Evolutionary conservation across 768 basidiomycete species (phyloP).

Genomic region (Chiua virens): DNA sequence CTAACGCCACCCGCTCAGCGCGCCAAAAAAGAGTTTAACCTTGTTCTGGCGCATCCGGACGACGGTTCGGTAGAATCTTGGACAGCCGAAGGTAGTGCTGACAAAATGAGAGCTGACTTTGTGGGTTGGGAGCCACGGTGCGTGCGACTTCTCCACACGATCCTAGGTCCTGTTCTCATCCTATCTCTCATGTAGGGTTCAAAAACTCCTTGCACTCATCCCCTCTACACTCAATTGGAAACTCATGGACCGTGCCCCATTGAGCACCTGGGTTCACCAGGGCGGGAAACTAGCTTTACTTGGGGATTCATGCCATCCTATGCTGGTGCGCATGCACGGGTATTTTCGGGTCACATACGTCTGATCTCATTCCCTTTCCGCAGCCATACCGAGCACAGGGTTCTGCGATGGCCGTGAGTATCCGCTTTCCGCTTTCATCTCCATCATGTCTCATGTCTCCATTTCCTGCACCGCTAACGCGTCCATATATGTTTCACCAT

Average conservation of each 20-base stretch:
- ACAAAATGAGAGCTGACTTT: conserved; percentile 49
- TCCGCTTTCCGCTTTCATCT: background rate
- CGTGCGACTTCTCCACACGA: conserved; percentile 7
- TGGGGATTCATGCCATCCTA: conserved; percentile 59
- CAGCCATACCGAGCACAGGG: conserved; percentile 57
- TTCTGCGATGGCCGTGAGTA: conserved; percentile 50
- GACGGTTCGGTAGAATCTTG: conserved; percentile 43
- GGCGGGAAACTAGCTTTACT: conserved; percentile 44
- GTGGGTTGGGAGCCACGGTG: conserved; percentile 50
- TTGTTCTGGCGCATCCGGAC: conserved; percentile 46
- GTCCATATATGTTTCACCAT: background rate
- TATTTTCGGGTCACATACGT: background rate
- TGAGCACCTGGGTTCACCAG: conserved; percentile 49
- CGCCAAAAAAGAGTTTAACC: conserved; percentile 42
- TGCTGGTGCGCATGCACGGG: conserved; percentile 36
- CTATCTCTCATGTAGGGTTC: conserved; percentile 31
- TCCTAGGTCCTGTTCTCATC: conserved; percentile 5
- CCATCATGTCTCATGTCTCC: background rate
- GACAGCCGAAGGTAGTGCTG: conserved; percentile 40
- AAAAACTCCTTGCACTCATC: conserved; percentile 47
- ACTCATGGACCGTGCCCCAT: conserved; percentile 48
- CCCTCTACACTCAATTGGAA: conserved; percentile 46
- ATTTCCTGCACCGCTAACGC: background rate
- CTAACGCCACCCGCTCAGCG: conserved; percentile 17
- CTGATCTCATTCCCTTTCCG: background rate